Conservation (phyloP, 495 filamentous ascomycete species). For the Apodospora peruviana region DNA sequence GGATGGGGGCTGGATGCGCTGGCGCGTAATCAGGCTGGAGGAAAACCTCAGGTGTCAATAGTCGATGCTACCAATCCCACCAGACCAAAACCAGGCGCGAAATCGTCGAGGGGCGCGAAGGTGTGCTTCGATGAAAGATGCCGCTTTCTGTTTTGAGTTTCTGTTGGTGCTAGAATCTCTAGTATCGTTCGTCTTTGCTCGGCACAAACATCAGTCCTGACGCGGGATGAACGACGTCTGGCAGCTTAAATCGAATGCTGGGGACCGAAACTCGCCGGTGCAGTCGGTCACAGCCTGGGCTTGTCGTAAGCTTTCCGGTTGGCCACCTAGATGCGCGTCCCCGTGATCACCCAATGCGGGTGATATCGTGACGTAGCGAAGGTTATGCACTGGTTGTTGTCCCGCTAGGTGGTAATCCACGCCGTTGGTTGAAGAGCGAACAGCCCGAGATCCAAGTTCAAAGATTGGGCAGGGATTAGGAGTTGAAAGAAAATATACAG, state of each 20-base stretch:
- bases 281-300: neutral
- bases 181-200: neutral
- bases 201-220: neutral
- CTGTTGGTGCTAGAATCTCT: neutral
- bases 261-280: too few species aligned
- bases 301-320: neutral
- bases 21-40: neutral
- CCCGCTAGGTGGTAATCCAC: neutral
- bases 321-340: neutral
- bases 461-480: too few species aligned
- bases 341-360: neutral
- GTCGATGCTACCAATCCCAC: neutral
- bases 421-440: neutral
- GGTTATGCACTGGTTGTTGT: neutral
- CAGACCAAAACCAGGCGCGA: neutral
- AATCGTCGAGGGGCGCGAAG: neutral
- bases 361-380: conserved; percentile 6
- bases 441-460: too few species aligned
- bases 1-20: neutral
- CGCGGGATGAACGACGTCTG: neutral
- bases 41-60: neutral
- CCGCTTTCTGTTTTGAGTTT: neutral
- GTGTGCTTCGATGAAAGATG: neutral
- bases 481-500: too few species aligned
- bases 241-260: neutral